phyloP scores from a whole-genome alignment of 2,329 filamentous ascomycete genomes.

The Cordyceps farinosa region DNA sequence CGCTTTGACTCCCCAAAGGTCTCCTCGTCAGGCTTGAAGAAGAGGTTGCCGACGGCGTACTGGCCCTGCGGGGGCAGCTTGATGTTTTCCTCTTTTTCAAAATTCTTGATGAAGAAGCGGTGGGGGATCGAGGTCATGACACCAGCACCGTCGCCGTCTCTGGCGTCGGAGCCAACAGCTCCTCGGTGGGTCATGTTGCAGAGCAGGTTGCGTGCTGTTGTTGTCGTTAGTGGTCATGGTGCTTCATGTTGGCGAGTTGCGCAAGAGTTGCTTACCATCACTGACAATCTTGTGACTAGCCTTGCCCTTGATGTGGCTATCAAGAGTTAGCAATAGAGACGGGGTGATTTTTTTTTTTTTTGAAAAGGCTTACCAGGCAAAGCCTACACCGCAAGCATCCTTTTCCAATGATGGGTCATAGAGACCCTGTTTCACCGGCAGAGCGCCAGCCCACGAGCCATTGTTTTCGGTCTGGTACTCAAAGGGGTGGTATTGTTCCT shows the following conservation, averaged over 20 bases:
- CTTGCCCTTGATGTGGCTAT: conserved; percentile 93
- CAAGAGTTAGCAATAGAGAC: conserved; percentile 11
- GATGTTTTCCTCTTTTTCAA: conserved; percentile 84
- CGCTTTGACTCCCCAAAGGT: conserved; percentile 84
- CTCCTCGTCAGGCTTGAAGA: conserved; percentile 96
- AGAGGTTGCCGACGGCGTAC: conserved; percentile 95
- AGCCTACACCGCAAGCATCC: conserved; percentile 99
- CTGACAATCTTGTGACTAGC: conserved; percentile 97
- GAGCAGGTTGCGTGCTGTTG: conserved; percentile 77
- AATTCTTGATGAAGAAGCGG: conserved; percentile 98
- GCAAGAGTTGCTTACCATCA: conserved; percentile 67
- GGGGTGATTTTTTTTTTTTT: too few relatives aligned
- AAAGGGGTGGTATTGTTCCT: conserved; percentile 65
- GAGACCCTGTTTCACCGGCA: conserved; percentile 97
- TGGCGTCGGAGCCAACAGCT: conserved; percentile 94
- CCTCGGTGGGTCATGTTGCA: conserved; percentile 99
- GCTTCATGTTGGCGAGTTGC: conserved; percentile 18
- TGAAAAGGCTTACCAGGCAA: conserved; percentile 77
- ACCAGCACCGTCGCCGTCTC: conserved; percentile 96
- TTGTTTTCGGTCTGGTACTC: conserved; percentile 86
- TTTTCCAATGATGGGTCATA: conserved; percentile 96
- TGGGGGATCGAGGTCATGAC: conserved; percentile 99
- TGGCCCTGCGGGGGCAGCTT: conserved; percentile 84
- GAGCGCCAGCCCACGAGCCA: conserved; percentile 83
- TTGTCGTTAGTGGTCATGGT: neutral